Evolutionary conservation across 1,284 basidiomycete genomes (phyloP).

Genomic region (Naganishia sp.): DNA sequence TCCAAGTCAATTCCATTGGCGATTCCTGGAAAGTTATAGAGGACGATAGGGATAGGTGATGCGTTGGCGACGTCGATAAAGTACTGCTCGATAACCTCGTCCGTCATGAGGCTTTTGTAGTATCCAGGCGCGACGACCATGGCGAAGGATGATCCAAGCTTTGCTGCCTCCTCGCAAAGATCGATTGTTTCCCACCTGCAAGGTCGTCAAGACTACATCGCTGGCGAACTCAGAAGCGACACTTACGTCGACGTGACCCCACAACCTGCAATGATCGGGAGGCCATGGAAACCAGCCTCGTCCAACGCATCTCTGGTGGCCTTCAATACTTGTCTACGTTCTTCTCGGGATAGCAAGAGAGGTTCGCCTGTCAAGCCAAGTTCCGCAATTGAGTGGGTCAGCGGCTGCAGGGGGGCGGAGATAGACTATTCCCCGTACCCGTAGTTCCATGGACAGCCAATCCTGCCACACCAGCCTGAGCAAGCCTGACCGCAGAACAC

Average conservation of each 20-base stretch:
- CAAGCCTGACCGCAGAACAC: conserved; percentile 23
- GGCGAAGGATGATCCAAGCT: conserved; percentile 35
- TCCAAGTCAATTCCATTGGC: conserved; percentile 37
- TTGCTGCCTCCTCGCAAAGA: conserved; percentile 35
- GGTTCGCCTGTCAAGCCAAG: conserved; percentile 29
- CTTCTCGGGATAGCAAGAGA: conserved; percentile 35
- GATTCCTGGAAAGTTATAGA: conserved; percentile 41
- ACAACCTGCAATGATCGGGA: conserved; percentile 36
- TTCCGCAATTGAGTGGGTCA: not conserved
- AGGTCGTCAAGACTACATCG: not conserved
- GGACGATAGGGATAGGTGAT: conserved; percentile 36
- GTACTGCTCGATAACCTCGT: conserved; percentile 30
- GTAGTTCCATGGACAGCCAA: conserved; percentile 38
- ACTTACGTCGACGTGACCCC: conserved; percentile 34
- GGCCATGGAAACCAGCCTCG: conserved; percentile 30
- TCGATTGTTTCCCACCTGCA: conserved; percentile 37
- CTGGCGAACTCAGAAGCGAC: not conserved
- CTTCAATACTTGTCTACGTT: conserved; percentile 34
- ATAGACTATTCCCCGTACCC: not conserved
- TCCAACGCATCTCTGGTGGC: conserved; percentile 35
- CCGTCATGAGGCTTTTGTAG: conserved; percentile 33
- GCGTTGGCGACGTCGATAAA: conserved; percentile 36
- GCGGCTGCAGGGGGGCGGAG: too few relatives aligned
- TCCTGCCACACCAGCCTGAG: conserved; percentile 35
- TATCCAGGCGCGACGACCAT: conserved; percentile 37